Base-by-base conservation (phyloP, 805 yeast species). In the Schizosaccharomyces japonicus region DNA sequence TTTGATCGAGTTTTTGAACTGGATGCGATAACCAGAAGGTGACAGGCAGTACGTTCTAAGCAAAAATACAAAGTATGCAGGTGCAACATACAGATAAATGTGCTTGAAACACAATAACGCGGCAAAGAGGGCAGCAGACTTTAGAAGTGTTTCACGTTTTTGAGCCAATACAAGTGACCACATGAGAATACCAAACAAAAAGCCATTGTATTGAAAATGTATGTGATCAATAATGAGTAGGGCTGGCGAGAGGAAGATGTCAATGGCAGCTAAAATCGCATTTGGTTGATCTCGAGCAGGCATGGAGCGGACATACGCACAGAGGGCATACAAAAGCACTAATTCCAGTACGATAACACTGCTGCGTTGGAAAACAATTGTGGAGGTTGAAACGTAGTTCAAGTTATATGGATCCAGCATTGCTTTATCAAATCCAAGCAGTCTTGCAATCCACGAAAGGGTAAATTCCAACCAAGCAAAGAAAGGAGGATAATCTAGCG, bases 171-270 rank as follows among this genome's bases (percentile, higher is more conserved):
- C 75, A 33, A 90, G 69, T 17, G 90, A 73, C 17, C 78, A 68
- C 28, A 87, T 69, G 47, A 90, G 63, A 30, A 90, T 66, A 0
- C 94, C 95, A 61, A 80, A 84, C 67, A 90, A 67, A 71, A 85
- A 78, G 3, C 95, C 95, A 60, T 90, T 90, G 61, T 90, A 90
- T 65, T 90, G 98, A 67, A 90, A 90, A 60, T 90, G 98, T 30
- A 90, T 81, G 60, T 87, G 95, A 60, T 90, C 99, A 47, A 90
- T 77, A 21, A 90, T 75, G 52, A 90, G 64, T 54, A 92, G 66
- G 0, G 94, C 95, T 0, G 99, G 99, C 0, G 92, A 79, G 13
- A 90, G 64, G 3, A 76, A 80, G 25, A 90, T 69, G 29, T 94
- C 78, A 15, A 84, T 72, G 0, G 92, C 87, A 36, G 79, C 73